Evolutionary conservation across 495 filamentous ascomycete species (phyloP), one percentile per base, ranked within the genome.

Genomic region (Aspergillus saccharolyticus): DNA sequence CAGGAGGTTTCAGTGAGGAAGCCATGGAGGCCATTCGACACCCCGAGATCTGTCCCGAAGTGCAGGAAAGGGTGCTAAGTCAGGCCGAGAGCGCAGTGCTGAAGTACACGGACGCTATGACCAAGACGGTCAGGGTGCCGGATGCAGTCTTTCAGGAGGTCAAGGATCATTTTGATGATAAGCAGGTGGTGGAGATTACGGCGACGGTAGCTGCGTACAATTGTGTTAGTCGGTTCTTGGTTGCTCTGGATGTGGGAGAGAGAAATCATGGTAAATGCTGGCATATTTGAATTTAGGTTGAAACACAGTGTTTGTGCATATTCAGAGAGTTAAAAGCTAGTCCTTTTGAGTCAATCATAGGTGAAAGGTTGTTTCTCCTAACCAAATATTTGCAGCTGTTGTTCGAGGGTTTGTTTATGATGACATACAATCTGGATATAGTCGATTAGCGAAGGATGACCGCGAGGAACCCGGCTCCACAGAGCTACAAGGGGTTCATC

Each of bases 131-230:
- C 2, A 63, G 72, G 21, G 89, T 93, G 17, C 66, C 73, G 6
- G 83, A 90, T 15, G 78, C 68, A 52, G 77, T 86, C 18, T 92
- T 91, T 71, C 79, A 57, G 43, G 67, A 66, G 62, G 55, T 93
- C 62, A 85, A 76, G 70, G 65, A 52, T 24, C 51, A 73, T 19
- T 93, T 89, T 60, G 71, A 62, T 18, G 85, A 90, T 54, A 78
- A 77, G 69, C 85, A 90, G 75, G 74, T 89, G 33, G 87, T 92
- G 33, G 89, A 94, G 75, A 78, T 91, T 58, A 89, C 86, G 54
- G 83, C 89, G 16, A 90, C 87, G 21, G 83, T 87, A 58, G 89
- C 86, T n/a, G 84, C 83, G 25, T 95, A 96, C 67, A 95, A 95
- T 67, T 91, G 88, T 70, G 90, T 96, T 12, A 89, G 86, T 62